Evolutionary conservation across 2,329 filamentous ascomycete genomes (phyloP), one percentile per base, ranked within the genome.

Genomic region (Graphilbum fragrans): DNA sequence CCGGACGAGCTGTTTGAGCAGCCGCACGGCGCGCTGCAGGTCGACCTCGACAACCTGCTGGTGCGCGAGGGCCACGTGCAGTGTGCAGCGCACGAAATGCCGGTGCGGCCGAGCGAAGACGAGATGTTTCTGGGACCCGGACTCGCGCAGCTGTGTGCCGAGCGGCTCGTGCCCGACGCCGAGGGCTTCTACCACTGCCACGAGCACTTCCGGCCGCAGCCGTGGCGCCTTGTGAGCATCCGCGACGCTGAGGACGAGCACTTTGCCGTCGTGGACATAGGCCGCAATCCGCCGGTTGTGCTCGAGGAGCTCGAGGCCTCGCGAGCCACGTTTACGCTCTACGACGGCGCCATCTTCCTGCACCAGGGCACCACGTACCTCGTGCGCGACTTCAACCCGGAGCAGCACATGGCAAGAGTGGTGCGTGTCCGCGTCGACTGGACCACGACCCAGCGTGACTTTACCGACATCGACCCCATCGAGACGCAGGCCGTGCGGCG

Each of bases 291-390:
- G 41, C 96, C 96, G 55, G 66, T 80, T 0, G 83, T 98, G 0
- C 71, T 98, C 2, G 92, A 98, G 65, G 88, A 96, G 61, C 72
- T 98, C n/a, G 92, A 96, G 61, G 86, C 87, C 2, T 92, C 84
- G 2, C 78, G 92, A n/a, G 90, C 90, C 1, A 90, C 86, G 50
- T 96, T 94, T 60, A 94, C 87, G 2, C 74, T 98, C 45, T 98
- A 98, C 59, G 90, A 96, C 58, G 92, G 92, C 12, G 92, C 86
- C 35, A 95, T 98, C 47, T 98, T 94, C 63, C 69, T 98, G 5
- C 92, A 98, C 53, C 92, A 98, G 62, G 92, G 92, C n/a, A 78
- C 79, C 48, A 90, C 82, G 2, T 98, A 94, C 55, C 72, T 96
- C 3, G 85, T 98, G 40, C 83, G 86, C 51, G 87, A 96, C 52